Conservation (phyloP, 768 basidiomycete species). For the Gloeophyllum trabeum region DNA sequence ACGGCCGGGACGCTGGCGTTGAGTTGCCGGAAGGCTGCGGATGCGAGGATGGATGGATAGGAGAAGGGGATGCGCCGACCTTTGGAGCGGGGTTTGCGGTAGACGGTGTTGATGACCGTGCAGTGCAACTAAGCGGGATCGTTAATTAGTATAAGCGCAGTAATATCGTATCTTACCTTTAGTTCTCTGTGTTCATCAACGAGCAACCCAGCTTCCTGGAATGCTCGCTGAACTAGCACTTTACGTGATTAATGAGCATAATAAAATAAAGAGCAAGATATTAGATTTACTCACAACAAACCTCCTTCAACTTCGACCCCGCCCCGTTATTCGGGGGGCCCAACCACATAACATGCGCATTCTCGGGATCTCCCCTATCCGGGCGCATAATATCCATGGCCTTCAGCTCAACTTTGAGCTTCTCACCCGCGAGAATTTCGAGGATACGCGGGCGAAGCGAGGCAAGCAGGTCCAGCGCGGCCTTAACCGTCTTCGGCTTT, state of each 20-base stretch:
- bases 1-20: neutral
- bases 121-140: constrained; percentile 20
- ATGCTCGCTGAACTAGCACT: constrained; percentile 20
- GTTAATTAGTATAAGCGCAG: neutral
- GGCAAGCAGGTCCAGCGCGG: constrained; percentile 15
- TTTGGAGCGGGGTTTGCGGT: constrained; percentile 15
- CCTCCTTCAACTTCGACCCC: constrained; percentile 12
- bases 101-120: constrained; percentile 23
- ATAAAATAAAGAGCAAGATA: neutral
- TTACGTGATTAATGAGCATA: neutral
- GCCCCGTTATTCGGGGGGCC: constrained; percentile 23
- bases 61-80: constrained; percentile 29
- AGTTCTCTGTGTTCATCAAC: constrained; percentile 20
- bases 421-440: constrained; percentile 22
- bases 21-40: constrained; percentile 11
- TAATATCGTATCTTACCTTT: constrained; percentile 15
- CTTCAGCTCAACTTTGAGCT: constrained; percentile 30
- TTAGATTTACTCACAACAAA: constrained; percentile 21
- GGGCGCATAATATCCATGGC: constrained; percentile 39
- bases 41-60: constrained; percentile 22
- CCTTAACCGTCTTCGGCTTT: constrained; percentile 10
- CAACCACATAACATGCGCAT: constrained; percentile 46
- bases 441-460: constrained; percentile 25
- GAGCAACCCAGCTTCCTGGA: constrained; percentile 19
- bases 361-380: constrained; percentile 19